A percentile compares a stretch with the other conserved stretches of the same genome.
These are phyloP conservation scores for Pleurotus giganteus DNA, from an alignment of 768 basidiomycete genomes.

Conservation along the genomic window DNA sequence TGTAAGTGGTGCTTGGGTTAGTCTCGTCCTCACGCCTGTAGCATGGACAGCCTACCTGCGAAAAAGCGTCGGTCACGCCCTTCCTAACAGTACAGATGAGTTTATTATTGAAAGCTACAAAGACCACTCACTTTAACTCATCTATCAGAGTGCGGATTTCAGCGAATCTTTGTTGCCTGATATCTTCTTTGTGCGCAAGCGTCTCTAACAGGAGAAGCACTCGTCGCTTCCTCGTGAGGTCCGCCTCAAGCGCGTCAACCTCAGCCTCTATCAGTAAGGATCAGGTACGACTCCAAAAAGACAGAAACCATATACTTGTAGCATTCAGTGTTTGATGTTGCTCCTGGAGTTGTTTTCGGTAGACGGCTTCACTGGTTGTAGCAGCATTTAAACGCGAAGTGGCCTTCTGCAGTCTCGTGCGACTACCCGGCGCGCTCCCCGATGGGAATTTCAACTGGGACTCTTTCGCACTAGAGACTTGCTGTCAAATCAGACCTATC, in stretches of 20 bases:
- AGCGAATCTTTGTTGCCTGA: neutral
- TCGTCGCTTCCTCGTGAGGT: neutral
- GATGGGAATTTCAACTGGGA: neutral
- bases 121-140: neutral
- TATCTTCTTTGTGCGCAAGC: neutral
- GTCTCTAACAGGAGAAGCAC: slow-evolving; percentile 2
- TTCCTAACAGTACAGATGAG: neutral
- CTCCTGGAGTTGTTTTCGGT: neutral
- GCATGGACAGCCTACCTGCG: too few relatives aligned
- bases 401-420: slow-evolving; percentile 1
- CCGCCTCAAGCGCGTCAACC: neutral
- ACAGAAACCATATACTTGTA: neutral
- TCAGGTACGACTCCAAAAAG: neutral
- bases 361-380: neutral
- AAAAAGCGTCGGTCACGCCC: neutral
- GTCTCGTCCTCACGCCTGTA: too few relatives aligned
- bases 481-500: neutral
- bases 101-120: neutral
- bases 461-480: neutral
- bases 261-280: neutral
- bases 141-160: slow-evolving; percentile 3
- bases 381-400: slow-evolving; percentile 1
- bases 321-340: neutral
- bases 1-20: too few relatives aligned
- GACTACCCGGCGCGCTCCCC: neutral